These are phyloP conservation scores for Exophiala calicioides DNA, from an alignment of 2,329 filamentous ascomycete species.

Conservation along the genomic window DNA sequence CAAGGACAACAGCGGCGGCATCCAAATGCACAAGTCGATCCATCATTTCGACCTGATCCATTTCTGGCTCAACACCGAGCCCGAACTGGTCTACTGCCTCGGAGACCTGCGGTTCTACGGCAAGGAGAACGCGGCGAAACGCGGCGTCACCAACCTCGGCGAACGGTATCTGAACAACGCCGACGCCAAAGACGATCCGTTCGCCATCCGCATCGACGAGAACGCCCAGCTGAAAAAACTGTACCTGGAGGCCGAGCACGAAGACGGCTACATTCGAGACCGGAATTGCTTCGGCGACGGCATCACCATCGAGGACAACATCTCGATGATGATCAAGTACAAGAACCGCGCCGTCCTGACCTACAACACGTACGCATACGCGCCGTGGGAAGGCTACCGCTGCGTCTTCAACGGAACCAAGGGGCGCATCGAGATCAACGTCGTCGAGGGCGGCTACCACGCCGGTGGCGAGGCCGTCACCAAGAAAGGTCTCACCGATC, in stretches of 20 bases:
- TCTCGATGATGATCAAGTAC: conserved; percentile 62
- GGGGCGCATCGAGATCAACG: conserved; percentile 61
- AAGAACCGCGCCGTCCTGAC: conserved; percentile 54
- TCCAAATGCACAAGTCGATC: conserved; percentile 64
- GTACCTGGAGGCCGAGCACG: conserved; percentile 64
- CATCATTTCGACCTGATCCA: conserved; percentile 66
- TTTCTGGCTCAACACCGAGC: conserved; percentile 61
- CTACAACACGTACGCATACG: conserved; percentile 59
- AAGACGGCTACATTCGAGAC: conserved; percentile 63
- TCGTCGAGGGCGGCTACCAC: conserved; percentile 65
- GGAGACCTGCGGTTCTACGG: conserved; percentile 64
- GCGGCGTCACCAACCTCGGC: conserved; percentile 56
- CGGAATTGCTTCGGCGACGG: conserved; percentile 65
- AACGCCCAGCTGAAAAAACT: conserved; percentile 58
- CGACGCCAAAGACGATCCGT: conserved; percentile 56
- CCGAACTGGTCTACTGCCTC: conserved; percentile 59
- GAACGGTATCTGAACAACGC: conserved; percentile 53
- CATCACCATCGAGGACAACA: conserved; percentile 66
- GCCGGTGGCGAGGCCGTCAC: too few relatives aligned
- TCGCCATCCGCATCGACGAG: conserved; percentile 58
- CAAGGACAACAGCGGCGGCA: conserved; percentile 60
- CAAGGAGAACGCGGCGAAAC: conserved; percentile 59
- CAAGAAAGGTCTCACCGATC: too few relatives aligned
- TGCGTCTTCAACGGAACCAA: conserved; percentile 50
- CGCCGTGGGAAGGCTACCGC: conserved; percentile 63